Evolutionary conservation across 2,329 filamentous ascomycete genomes (phyloP).

Genomic region (Clarireedia paspali): DNA sequence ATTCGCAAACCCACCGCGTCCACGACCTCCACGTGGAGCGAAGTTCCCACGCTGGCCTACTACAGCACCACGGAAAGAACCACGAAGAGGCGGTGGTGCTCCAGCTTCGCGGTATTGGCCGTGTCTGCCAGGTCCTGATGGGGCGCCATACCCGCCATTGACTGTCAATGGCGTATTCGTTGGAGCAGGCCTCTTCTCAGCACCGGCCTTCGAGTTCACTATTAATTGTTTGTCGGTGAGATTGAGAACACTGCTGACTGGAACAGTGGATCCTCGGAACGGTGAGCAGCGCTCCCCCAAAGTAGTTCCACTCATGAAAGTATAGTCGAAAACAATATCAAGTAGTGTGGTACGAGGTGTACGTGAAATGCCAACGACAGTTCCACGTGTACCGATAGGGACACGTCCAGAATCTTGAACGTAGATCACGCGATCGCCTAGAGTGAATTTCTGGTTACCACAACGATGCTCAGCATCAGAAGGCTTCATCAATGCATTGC

Average conservation of each 20-base stretch:
- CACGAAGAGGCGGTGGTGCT: slow-evolving; percentile 46
- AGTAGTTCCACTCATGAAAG: slow-evolving; percentile 96
- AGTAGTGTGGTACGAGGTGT: slow-evolving; percentile 76
- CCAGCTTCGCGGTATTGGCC: slow-evolving; percentile 54
- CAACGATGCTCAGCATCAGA: slow-evolving; percentile 90
- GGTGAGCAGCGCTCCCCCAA: slow-evolving; percentile 83
- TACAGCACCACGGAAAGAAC: slow-evolving; percentile 50
- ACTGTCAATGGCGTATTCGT: slow-evolving; percentile 44
- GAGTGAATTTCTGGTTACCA: slow-evolving; percentile 70
- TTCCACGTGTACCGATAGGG: slow-evolving; percentile 84
- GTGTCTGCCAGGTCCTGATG: slow-evolving; percentile 44
- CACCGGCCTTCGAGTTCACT: slow-evolving; percentile 51
- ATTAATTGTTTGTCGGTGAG: slow-evolving; percentile 75
- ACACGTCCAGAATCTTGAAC: slow-evolving; percentile 90
- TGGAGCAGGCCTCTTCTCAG: slow-evolving; percentile 44
- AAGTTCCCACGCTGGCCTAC: slow-evolving; percentile 7
- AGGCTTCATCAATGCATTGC: slow-evolving; percentile 85
- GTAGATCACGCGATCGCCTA: slow-evolving; percentile 91
- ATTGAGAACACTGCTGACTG: slow-evolving; percentile 83
- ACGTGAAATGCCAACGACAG: slow-evolving; percentile 88
- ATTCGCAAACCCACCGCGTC: slow-evolving; percentile 29
- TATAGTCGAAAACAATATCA: slow-evolving; percentile 87
- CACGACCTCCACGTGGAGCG: slow-evolving; percentile 17
- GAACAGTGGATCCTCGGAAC: slow-evolving; percentile 90
- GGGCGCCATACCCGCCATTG: slow-evolving; percentile 46